Evolutionary conservation across 805 yeast genomes (phyloP).

Genomic region (Saturnispora saitoi): DNA sequence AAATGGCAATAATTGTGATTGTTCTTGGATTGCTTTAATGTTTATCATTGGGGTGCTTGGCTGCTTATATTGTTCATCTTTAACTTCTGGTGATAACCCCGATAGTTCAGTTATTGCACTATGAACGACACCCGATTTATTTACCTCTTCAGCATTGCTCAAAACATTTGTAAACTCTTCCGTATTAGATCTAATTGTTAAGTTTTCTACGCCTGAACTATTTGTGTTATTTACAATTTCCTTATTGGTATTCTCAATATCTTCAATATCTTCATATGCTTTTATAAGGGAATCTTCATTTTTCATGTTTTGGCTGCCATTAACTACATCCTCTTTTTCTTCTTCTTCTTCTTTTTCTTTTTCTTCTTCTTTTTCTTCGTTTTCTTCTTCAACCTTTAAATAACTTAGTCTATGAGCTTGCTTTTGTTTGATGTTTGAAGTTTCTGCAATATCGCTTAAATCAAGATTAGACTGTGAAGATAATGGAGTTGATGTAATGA

Average conservation of each 20-base stretch:
- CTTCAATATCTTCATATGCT: constrained; percentile 5
- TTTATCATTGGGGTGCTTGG: constrained; percentile 4
- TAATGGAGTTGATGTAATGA: neutral
- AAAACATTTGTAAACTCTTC: neutral
- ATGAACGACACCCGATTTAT: neutral
- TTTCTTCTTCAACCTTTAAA: constrained; percentile 16
- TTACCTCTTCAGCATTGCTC: neutral
- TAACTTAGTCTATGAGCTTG: constrained; percentile 14
- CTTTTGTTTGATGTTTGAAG: constrained; percentile 8
- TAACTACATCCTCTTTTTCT: neutral
- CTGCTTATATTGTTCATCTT: neutral
- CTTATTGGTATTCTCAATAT: neutral
- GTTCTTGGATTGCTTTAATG: neutral
- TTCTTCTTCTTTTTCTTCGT: neutral
- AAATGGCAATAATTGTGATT: constrained; percentile 9
- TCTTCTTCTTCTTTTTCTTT: neutral
- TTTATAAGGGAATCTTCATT: constrained; percentile 5
- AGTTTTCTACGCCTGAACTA: neutral
- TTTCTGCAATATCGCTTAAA: constrained; percentile 8
- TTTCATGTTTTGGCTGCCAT: constrained; percentile 3
- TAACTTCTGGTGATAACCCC: neutral
- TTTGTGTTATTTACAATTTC: neutral
- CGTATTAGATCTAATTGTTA: neutral
- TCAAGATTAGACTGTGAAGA: constrained; percentile 12
- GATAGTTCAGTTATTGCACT: neutral